Evolutionary conservation across 805 yeast species (phyloP), one percentile per base, ranked within the genome.

Genomic region (Yarrowia osloensis): DNA sequence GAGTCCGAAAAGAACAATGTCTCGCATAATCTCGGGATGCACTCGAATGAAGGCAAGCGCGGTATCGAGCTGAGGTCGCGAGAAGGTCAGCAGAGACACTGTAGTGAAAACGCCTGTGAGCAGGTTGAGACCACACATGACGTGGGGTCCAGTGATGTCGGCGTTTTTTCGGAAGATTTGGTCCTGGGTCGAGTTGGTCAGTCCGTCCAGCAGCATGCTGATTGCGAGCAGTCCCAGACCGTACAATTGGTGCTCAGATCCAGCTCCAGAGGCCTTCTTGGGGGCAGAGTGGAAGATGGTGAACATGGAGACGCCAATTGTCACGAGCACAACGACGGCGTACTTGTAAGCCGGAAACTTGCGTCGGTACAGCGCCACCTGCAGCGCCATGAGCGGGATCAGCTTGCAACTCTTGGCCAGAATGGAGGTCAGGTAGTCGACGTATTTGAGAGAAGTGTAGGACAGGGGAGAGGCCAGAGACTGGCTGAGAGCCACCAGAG

Each of bases 161-260:
- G 47, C 37, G 29, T 49, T 26, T 21, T 63, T 47, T n/a, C 39
- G 19, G 76, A 94, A 88, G 75, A 95, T 77, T 67, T 88, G 86
- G 77, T 94, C 99, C 77, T 94, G 99, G 0, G 97, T 88, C 2
- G 97, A 90, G 78, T 94, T 95, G 24, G 97, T 93, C 67, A 93
- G 79, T 0, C 99, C 99, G 76, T 94, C 99, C 33, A 95, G 80
- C 21, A 94, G 76, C 76, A 95, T 82, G 44, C 95, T 89, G 0
- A 79, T 76, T 0, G 79, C 70, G 42, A 94, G 80, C 67, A 88
- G 83, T 0, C 76, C 71, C 70, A 91, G 77, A 0, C 99, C 99
- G 24, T 85, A 73, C 0, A 76, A 21, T 21, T 75, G 73, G 26
- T 77, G 70, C 24, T 70, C 68, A 44, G 67, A 42, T 12, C 67